A percentile compares a stretch with the other conserved stretches of the same genome.
Evolutionary conservation across 208 protist genomes (phyloP).

Genomic region (Porcisia deanei): DNA sequence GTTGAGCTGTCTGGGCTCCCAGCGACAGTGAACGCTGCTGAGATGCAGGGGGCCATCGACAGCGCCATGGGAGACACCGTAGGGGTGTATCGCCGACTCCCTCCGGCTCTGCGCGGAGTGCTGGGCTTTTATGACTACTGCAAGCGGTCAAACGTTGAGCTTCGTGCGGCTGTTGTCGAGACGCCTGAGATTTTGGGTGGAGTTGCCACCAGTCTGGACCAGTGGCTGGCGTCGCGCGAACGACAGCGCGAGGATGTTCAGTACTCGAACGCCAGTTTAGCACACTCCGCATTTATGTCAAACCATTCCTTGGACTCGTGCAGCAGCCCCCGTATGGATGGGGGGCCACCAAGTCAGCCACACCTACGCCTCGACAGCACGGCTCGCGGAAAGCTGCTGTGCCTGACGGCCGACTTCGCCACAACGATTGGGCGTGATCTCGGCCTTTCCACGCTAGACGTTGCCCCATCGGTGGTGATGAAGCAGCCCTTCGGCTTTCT

Average conservation of each 20-base stretch:
- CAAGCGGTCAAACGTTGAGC: conserved; percentile 34
- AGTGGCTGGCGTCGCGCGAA: conserved; percentile 15
- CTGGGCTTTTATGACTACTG: conserved; percentile 55
- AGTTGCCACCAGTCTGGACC: conserved; percentile 25
- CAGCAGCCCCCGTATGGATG: background rate
- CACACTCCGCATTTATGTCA: background rate
- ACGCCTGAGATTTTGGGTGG: conserved; percentile 33
- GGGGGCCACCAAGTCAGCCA: background rate
- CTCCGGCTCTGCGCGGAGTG: conserved; percentile 23
- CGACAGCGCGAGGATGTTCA: conserved; percentile 18
- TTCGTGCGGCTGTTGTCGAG: conserved; percentile 42
- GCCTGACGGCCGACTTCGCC: conserved; percentile 29
- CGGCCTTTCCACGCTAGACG: conserved; percentile 31
- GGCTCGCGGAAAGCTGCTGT: conserved; percentile 27
- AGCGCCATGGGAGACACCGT: background rate
- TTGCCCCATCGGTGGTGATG: conserved; percentile 26
- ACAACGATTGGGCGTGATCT: conserved; percentile 36
- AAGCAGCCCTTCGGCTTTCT: conserved; percentile 36
- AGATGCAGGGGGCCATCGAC: background rate
- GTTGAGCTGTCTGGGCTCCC: conserved; percentile 17
- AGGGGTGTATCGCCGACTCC: conserved; percentile 11
- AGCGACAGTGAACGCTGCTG: conserved; percentile 13
- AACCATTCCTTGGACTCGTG: background rate
- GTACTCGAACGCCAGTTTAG: background rate
- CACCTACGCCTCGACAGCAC: conserved; percentile 19